Base-by-base conservation (phyloP, 169 alveolate species). In the Cryptosporidium canis region DNA sequence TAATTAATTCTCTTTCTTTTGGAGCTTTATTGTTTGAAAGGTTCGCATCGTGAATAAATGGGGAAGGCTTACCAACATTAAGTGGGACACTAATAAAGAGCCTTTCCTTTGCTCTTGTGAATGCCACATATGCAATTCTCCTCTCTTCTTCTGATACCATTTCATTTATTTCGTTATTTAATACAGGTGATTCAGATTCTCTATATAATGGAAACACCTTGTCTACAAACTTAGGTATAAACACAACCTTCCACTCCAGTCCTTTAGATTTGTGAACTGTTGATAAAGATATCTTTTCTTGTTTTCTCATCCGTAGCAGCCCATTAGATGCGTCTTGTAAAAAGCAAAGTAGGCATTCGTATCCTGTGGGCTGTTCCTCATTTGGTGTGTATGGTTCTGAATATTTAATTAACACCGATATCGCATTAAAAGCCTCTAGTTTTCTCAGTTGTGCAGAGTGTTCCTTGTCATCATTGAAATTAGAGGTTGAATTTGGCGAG, bases 211-310 rank as follows among this genome's bases (percentile, higher is more conserved):
- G 95, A 9, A 87, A 90, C 72, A 83, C 90, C 16, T 90, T 92
- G 35, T 94, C 96, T 48, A 90, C 90, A 27, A 92, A 83, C 61
- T 90, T 90, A 4, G 93, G 92, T 16, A 94, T 83, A 72, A 94
- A 94, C 37, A 94, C 95, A 72, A 92, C 85, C 66, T 94, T 90
- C 94, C 94, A 94, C 77, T 94, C 96, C 39, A 92, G 83, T n/a
- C 96, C 96, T 90, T 94, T 94, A 5, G 96, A 72, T 55, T 92
- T 91, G 67, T 94, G 96, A 58, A 94, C 92, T 27, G 95, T 94
- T 61, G 94, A 83, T 66, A 94, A 70, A 83, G 94, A 91, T 6
- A 94, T 92, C 29, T 71, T 92, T 68, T 92, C 90, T 41, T 67
- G 51, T 64, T 85, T 66, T 91, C 77, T 91, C 5, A 82, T 87